Evolutionary conservation across 1,139 yeast genomes (phyloP).

Genomic region (Geotrichum restrictum): DNA sequence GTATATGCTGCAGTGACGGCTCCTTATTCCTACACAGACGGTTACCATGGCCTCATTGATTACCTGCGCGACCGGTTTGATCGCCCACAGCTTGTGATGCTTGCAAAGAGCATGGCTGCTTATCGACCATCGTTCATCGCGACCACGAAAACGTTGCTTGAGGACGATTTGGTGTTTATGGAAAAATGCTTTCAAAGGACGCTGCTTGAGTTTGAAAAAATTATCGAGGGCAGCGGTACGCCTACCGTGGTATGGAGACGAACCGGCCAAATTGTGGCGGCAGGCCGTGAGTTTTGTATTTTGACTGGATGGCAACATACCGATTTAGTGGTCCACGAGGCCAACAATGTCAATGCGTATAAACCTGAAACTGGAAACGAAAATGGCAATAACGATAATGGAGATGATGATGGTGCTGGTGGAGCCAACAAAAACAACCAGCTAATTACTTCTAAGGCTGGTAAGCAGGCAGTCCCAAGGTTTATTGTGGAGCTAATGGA

Average conservation of each 20-base stretch:
- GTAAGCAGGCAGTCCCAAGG: conserved; percentile 40
- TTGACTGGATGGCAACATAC: conserved; percentile 61
- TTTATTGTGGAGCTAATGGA: conserved; percentile 88
- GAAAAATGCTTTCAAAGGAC: conserved; percentile 94
- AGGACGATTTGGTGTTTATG: conserved; percentile 87
- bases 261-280: conserved; percentile 92
- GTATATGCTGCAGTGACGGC: conserved; percentile 32
- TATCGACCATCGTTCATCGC: conserved; percentile 91
- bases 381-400: not conserved
- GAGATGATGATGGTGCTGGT: not conserved
- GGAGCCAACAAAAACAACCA: not conserved
- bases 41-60: conserved; percentile 75
- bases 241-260: conserved; percentile 95
- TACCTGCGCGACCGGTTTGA: conserved; percentile 71
- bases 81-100: conserved; percentile 64
- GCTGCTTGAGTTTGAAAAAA: conserved; percentile 75
- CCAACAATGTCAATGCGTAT: conserved; percentile 16
- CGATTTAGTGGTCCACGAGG: conserved; percentile 46
- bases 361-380: too few relatives aligned
- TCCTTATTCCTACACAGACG: conserved; percentile 86
- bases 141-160: conserved; percentile 80
- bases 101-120: conserved; percentile 86
- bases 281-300: conserved; percentile 83
- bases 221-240: conserved; percentile 78
- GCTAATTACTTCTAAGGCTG: too few relatives aligned